A percentile compares a stretch with the other conserved stretches of the same genome.
phyloP scores from a whole-genome alignment of 2,329 filamentous ascomycete genomes.

The Orbilia javanica region DNA sequence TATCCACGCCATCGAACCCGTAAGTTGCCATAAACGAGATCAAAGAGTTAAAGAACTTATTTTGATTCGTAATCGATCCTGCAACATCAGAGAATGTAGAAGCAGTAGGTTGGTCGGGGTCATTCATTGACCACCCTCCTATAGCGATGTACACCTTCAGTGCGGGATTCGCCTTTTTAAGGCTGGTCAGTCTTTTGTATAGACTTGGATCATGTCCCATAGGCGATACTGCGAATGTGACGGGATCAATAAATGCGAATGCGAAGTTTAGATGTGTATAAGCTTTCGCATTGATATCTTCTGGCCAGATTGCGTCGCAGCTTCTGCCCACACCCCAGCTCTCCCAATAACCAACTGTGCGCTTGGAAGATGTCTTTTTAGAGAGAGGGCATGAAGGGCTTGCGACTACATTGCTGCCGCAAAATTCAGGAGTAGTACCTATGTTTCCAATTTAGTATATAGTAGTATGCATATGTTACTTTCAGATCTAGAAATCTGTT shows the following conservation, averaged over 20 bases:
- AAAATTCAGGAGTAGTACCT: conserved; percentile 29
- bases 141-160: conserved; percentile 64
- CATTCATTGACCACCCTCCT: conserved; percentile 67
- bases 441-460: not conserved
- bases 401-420: conserved; percentile 20
- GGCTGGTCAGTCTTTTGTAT: conserved; percentile 61
- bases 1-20: conserved; percentile 63
- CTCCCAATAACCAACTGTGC: conserved; percentile 59
- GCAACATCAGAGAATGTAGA: conserved; percentile 62
- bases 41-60: conserved; percentile 40
- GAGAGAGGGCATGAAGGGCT: conserved; percentile 43
- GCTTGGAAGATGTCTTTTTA: conserved; percentile 25
- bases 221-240: conserved; percentile 58
- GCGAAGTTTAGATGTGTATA: conserved; percentile 60
- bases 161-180: conserved; percentile 63
- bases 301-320: conserved; percentile 46
- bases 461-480: no score
- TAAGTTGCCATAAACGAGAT: conserved; percentile 61
- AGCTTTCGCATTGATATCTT: conserved; percentile 54
- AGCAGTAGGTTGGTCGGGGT: conserved; percentile 61
- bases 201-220: conserved; percentile 49
- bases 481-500: not conserved
- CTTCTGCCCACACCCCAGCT: conserved; percentile 39
- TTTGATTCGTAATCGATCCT: conserved; percentile 53
- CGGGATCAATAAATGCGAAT: conserved; percentile 62